Percentiles rank a stretch among this genome's conserved stretches.
Conservation (phyloP, 371 early-diverging fungal species). For the Mucor irregularis region DNA sequence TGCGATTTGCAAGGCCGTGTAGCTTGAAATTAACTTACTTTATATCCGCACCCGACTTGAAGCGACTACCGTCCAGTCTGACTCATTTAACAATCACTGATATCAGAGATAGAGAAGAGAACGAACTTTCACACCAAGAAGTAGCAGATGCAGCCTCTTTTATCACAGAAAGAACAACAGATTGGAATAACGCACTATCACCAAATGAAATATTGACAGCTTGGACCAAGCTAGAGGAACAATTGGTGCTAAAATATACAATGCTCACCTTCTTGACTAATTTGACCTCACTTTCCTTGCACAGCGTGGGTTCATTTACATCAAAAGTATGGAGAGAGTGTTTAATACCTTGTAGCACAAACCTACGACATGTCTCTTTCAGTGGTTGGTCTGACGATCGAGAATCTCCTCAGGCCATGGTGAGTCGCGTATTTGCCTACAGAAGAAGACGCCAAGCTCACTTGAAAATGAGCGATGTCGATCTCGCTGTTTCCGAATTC, state of each 20-base stretch:
- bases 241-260: conserved; percentile 4
- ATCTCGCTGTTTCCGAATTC: conserved; percentile 11
- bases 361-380: conserved; percentile 17
- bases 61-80: background rate
- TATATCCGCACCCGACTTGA: too few relatives aligned
- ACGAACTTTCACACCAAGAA: background rate
- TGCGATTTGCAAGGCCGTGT: background rate
- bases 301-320: conserved; percentile 27
- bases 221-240: background rate
- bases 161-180: background rate
- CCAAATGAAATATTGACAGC: background rate
- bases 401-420: background rate
- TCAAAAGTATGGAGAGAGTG: conserved; percentile 31
- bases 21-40: background rate
- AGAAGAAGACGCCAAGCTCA: background rate
- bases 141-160: background rate
- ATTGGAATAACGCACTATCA: background rate
- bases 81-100: background rate
- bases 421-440: too few relatives aligned
- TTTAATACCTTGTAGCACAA: conserved; percentile 19
- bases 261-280: background rate
- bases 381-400: conserved; percentile 10
- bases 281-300: conserved; percentile 12
- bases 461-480: background rate
- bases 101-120: background rate